phyloP scores from a whole-genome alignment of 2,329 filamentous ascomycete genomes.

The Onygenales sp. region DNA sequence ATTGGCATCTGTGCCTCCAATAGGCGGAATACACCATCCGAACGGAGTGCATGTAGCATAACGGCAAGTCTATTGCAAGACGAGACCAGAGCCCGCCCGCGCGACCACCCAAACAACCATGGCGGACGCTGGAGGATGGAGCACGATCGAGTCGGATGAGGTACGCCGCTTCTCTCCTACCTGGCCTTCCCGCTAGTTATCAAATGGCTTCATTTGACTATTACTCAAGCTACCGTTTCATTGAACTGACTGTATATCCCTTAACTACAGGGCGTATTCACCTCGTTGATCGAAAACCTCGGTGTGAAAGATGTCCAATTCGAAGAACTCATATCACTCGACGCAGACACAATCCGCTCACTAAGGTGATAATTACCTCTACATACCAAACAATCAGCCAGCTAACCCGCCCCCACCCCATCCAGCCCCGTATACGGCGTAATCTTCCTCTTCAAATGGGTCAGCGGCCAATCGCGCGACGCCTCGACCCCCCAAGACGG shows the following conservation, averaged over 20 bases:
- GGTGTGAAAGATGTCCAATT: constrained; percentile 93
- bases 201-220: background rate
- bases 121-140: constrained; percentile 65
- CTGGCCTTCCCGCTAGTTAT: background rate
- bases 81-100: no score
- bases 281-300: constrained; percentile 84
- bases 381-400: background rate
- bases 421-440: constrained; percentile 75
- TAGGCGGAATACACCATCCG: background rate
- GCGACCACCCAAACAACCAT: constrained; percentile 44
- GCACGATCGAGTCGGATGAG: constrained; percentile 95
- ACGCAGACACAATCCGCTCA: constrained; percentile 50
- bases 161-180: constrained; percentile 43
- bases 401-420: constrained; percentile 4
- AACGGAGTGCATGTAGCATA: background rate
- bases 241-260: background rate
- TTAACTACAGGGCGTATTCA: constrained; percentile 72
- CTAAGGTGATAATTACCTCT: constrained; percentile 25
- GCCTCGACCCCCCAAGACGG: constrained; percentile 66
- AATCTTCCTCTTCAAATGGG: constrained; percentile 96
- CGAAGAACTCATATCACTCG: constrained; percentile 87
- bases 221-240: background rate
- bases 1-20: no score
- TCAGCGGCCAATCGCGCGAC: constrained; percentile 52
- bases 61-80: background rate